These are phyloP conservation scores for Musa itinerans DNA, from an alignment of 176 grass and related monocot genomes.

Conservation along the genomic window DNA sequence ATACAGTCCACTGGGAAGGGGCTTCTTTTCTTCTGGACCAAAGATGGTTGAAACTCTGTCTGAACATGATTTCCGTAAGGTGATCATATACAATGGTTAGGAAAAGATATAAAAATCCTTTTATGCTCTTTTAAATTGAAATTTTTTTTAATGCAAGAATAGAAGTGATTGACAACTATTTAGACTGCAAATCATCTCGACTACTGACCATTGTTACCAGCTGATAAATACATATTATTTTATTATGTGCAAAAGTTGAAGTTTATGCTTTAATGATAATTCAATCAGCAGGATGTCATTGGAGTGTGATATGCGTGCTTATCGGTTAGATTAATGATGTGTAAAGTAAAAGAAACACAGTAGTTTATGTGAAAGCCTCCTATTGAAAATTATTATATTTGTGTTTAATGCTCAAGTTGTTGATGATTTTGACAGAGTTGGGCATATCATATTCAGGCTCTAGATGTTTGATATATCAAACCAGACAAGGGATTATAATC, in stretches of 20 bases:
- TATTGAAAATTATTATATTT: too few relatives aligned
- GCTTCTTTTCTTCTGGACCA: slow-evolving; percentile 38
- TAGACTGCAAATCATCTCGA: neutral
- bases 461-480: neutral
- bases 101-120: too few relatives aligned
- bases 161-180: neutral
- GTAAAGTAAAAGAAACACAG: too few relatives aligned
- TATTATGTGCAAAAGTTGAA: neutral
- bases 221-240: neutral
- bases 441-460: neutral
- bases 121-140: neutral
- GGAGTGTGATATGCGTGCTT: too few relatives aligned
- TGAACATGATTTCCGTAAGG: slow-evolving; percentile 40
- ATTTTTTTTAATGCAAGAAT: neutral
- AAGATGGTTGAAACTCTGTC: slow-evolving; percentile 27
- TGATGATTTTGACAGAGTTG: too few relatives aligned
- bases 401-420: too few relatives aligned
- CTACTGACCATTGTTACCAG: neutral
- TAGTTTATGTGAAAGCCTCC: too few relatives aligned
- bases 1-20: slow-evolving; percentile 54
- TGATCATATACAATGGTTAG: neutral
- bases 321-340: too few relatives aligned
- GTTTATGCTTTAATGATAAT: neutral
- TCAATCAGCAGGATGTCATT: neutral
- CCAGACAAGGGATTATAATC: neutral